Evolutionary conservation across 306 rosid genomes (phyloP).

Genomic region (Malus fusca): DNA sequence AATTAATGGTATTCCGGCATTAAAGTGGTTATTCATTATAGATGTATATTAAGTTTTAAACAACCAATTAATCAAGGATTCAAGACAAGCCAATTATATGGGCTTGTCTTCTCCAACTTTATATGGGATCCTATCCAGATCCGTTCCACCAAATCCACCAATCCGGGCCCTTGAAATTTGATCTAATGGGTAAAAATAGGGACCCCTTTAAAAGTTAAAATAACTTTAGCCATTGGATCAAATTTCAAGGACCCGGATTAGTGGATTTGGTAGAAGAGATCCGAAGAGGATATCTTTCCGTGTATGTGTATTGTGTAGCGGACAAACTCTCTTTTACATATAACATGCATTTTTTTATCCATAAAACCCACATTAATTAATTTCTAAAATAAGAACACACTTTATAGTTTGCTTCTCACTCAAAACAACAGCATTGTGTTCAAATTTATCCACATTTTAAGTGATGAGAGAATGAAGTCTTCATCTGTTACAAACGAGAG

Average conservation of each 20-base stretch:
- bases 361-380: neutral
- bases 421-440: neutral
- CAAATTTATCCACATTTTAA: neutral
- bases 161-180: too few relatives aligned
- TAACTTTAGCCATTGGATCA: too few relatives aligned
- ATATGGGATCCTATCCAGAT: too few relatives aligned
- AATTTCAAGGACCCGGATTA: accelerated
- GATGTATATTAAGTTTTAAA: too few relatives aligned
- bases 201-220: too few relatives aligned
- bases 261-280: too few relatives aligned
- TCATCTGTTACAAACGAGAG: neutral
- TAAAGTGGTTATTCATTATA: neutral
- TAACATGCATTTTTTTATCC: neutral
- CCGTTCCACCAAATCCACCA: too few relatives aligned
- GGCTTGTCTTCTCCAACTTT: too few relatives aligned
- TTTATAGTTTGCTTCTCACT: neutral
- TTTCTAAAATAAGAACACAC: neutral
- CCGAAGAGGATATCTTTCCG: neutral
- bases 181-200: too few relatives aligned
- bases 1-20: neutral
- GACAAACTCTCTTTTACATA: neutral
- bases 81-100: too few relatives aligned
- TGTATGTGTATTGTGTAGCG: neutral
- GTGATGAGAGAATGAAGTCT: neutral
- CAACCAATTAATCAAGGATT: neutral